Evolutionary conservation across 768 basidiomycete genomes (phyloP), one percentile per base, ranked within the genome.

Genomic region (Phylloporus sp.): DNA sequence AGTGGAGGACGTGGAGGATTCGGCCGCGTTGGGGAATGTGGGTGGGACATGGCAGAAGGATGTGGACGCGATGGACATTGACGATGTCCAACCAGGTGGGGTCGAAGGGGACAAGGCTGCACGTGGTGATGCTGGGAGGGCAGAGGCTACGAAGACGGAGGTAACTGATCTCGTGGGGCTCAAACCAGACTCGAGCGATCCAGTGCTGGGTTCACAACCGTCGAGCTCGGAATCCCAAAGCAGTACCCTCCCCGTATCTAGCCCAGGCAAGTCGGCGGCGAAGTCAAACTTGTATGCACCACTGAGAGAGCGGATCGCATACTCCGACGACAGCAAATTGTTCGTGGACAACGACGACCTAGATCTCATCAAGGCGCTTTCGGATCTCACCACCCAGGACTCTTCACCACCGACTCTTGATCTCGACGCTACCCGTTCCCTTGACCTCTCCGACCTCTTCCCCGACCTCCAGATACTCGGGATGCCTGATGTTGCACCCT

Each of bases 391-490:
- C 32, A 67, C 65, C 11, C 42, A 59, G 9, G 56, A 61, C 9
- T 46, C 59, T 31, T 24, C 53, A 14, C 51, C 51, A 3, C 17
- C 53, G 6, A 29, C 34, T 28, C 42, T 53, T n/a, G 56, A 53
- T 47, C 11, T 60, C 13, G 63, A 58, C 18, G 38, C 55, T 58
- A 9, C 61, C 60, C 51, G 66, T 18, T 62, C 75, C 44, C 56
- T 72, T 38, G 81, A 82, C 52, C 69, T 85, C 21, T 74, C 77
- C 2, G 75, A 79, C 26, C 78, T 97, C 33, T 96, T 96, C 63
- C 91, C 93, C 1, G 95, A 96, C 46, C 75, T 95, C 10, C 78
- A 78, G 27, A 76, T 81, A 10, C 71, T 80, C 32, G 70, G 69
- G 10, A 69, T 88, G 42, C 67, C 80, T 26, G 82, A 84, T 44